Evolutionary conservation across 2,329 filamentous ascomycete species (phyloP), one percentile per base, ranked within the genome.

Genomic region (Diplocarpon mali): DNA sequence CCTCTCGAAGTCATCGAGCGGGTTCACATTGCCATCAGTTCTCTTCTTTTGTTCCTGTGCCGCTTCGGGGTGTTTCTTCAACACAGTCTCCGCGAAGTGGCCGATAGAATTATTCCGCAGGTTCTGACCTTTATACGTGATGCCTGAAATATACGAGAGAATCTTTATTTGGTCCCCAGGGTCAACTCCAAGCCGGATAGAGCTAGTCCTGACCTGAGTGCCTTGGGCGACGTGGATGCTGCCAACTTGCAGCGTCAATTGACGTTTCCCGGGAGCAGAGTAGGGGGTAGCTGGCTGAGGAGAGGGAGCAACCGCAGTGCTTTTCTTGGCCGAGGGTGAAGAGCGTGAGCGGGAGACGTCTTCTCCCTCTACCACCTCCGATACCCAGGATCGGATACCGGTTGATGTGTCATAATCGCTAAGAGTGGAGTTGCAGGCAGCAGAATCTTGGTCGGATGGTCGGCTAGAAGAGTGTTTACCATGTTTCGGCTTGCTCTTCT

Each of bases 141-240:
- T 49, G 5, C 53, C 50, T n/a, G 51, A 55, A 14, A 57, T 50
- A 30, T 46, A 45, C 24, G 55, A 54, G 2, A 38, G 13, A 10
- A 56, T 39, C 30, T 40, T 42, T 16, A 59, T 50, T 7, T 44
- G 31, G 20, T 59, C 55, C 1, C 56, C 54, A 10, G 40, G 28
- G 3, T 8, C 13, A 29, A 57, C 32, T 8, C 49, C 45, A 2
- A 57, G 38, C 3, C 35, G 14, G 12, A 50, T 45, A 1, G 31
- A 29, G 20, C 30, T 20, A 5, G 31, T 20, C 20, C 42, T 47
- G 4, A 12, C 13, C 13, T 10, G 14, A 31, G 4, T 24, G 16
- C 39, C 45, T 9, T 51, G 51, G 12, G 49, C 45, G 8, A 45
- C 36, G 30, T 50, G 36, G 20, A 51, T 39, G 3, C 38, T 46